Evolutionary conservation across 2,329 filamentous ascomycete genomes (phyloP).

Genomic region (Fusarium cyanostomum): DNA sequence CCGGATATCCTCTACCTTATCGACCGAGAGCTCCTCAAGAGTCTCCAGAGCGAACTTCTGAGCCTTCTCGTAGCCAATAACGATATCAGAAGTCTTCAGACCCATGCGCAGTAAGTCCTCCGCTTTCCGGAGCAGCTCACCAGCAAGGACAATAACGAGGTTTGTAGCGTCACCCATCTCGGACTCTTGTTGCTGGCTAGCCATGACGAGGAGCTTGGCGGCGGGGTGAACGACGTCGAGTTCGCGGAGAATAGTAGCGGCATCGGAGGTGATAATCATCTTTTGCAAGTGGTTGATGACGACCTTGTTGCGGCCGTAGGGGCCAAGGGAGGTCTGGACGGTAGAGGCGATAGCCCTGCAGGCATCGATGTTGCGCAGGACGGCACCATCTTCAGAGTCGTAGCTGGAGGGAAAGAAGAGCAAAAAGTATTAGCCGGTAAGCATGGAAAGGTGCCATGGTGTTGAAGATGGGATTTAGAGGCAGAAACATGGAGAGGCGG

Average conservation of each 20-base stretch:
- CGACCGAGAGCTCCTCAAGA: conserved; percentile 88
- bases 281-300: conserved; percentile 99
- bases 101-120: conserved; percentile 97
- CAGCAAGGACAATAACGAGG: conserved; percentile 93
- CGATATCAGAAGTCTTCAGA: conserved; percentile 97
- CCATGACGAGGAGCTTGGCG: conserved; percentile 98
- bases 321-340: conserved; percentile 95
- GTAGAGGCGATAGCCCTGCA: conserved; percentile 95
- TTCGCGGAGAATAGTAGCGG: conserved; percentile 95
- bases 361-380: conserved; percentile 98
- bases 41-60: conserved; percentile 86
- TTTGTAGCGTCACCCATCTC: conserved; percentile 99
- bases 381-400: conserved; percentile 98
- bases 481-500: conserved; percentile 39
- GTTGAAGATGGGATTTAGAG: conserved; percentile 6
- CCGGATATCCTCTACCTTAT: conserved; percentile 86
- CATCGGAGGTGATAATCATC: conserved; percentile 99
- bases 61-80: conserved; percentile 94
- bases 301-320: conserved; percentile 98
- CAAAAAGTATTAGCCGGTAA: neutral
- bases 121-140: conserved; percentile 95
- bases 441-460: neutral
- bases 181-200: conserved; percentile 96
- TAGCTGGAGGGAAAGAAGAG: conserved; percentile 69
- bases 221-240: conserved; percentile 98